Conservation (phyloP, 176 grass and related monocot genomes). For the Oryza nivara region DNA sequence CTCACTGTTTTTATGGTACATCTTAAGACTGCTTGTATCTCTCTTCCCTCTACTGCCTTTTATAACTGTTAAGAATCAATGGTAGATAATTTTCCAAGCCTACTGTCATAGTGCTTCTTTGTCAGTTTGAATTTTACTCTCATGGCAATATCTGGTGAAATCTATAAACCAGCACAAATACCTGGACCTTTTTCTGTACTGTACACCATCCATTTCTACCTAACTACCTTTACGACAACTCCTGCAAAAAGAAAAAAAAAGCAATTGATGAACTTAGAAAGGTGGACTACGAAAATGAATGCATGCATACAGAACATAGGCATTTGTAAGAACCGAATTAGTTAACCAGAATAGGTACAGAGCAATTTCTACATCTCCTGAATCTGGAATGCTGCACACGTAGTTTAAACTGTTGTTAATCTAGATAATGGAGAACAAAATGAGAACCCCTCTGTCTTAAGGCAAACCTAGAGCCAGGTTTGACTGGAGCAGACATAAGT, state of each 20-base stretch:
- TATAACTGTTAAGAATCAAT: neutral
- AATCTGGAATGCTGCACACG: neutral
- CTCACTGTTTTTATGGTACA: neutral
- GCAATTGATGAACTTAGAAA: neutral
- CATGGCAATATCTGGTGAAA: neutral
- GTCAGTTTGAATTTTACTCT: neutral
- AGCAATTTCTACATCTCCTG: neutral
- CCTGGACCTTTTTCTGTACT: neutral
- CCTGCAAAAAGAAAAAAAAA: neutral
- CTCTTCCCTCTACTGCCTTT: neutral
- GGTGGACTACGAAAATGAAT: neutral
- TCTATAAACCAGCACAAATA: neutral
- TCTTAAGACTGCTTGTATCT: neutral
- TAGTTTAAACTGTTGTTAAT: neutral
- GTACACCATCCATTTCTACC: neutral
- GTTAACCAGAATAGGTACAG: neutral
- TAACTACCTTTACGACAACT: neutral
- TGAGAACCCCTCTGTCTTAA: neutral
- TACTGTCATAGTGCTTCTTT: neutral
- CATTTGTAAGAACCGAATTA: neutral
- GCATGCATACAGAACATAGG: neutral
- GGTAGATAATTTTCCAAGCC: neutral
- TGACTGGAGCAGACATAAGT: constrained; percentile 1
- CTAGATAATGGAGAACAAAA: neutral
- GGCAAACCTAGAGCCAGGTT: neutral